phyloP scores from a whole-genome alignment of 345 rosid species.

The Eucalyptus sp. region DNA sequence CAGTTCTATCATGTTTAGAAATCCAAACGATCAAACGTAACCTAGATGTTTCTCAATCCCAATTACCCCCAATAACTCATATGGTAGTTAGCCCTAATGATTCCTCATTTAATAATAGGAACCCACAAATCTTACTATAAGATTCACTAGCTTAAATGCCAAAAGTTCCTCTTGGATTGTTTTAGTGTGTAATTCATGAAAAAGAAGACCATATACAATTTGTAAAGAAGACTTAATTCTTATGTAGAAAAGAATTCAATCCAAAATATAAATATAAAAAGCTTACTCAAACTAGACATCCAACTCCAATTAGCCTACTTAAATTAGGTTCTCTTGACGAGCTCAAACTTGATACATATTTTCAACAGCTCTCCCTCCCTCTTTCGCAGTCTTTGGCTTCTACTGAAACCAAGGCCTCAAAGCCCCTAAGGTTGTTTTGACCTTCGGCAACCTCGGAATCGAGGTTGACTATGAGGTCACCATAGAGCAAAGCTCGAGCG shows the following conservation, averaged over 20 bases:
- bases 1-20: accelerated
- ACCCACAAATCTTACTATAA: background rate
- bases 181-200: background rate
- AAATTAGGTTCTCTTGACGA: background rate
- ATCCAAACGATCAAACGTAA: too few species aligned
- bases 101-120: background rate
- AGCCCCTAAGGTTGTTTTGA: background rate
- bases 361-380: background rate
- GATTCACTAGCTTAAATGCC: background rate
- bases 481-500: background rate
- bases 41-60: accelerated
- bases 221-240: background rate
- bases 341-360: background rate
- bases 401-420: background rate
- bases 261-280: background rate
- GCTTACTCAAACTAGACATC: background rate
- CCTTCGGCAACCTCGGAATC: background rate
- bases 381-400: too few species aligned
- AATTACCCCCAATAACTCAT: background rate
- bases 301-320: background rate
- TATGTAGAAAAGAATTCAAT: background rate
- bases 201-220: background rate
- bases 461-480: background rate
- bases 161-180: background rate
- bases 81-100: background rate